Percentiles rank a stretch among this genome's conserved stretches.
phyloP scores from a whole-genome alignment of 2,329 filamentous ascomycete species.

The Periglandula ipomoeae region DNA sequence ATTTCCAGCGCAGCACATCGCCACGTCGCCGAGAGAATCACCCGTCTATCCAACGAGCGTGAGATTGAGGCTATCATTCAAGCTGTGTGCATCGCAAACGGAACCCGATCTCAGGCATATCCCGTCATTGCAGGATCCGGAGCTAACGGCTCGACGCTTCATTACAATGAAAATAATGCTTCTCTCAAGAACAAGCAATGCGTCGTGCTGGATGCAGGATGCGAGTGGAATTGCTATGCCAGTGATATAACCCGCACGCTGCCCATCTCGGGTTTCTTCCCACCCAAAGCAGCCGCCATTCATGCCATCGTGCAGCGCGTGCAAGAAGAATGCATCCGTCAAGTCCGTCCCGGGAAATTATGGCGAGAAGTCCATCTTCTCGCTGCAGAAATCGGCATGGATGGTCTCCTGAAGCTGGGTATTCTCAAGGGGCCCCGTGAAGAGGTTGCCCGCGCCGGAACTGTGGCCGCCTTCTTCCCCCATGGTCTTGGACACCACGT shows the following conservation, averaged over 20 bases:
- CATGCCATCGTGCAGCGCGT: constrained; percentile 73
- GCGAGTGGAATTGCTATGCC: constrained; percentile 78
- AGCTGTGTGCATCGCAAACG: constrained; percentile 59
- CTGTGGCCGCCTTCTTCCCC: constrained; percentile 54
- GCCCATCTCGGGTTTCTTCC: constrained; percentile 62
- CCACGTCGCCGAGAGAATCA: constrained; percentile 57
- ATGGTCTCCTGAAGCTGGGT: constrained; percentile 61
- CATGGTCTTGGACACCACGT: constrained; percentile 58
- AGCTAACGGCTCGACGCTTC: constrained; percentile 71
- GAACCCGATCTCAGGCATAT: constrained; percentile 74
- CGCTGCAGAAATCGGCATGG: constrained; percentile 63
- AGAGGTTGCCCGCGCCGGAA: constrained; percentile 43
- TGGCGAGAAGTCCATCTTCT: constrained; percentile 66
- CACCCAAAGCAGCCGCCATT: constrained; percentile 58
- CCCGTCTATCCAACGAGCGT: constrained; percentile 62
- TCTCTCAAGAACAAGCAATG: constrained; percentile 60
- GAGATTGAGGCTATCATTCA: constrained; percentile 75
- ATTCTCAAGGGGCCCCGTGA: constrained; percentile 57
- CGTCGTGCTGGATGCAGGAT: constrained; percentile 78
- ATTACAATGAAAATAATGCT: constrained; percentile 77
- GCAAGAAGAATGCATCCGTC: constrained; percentile 65
- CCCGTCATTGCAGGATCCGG: constrained; percentile 82
- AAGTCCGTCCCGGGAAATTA: constrained; percentile 57
- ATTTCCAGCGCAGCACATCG: constrained; percentile 73
- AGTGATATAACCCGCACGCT: constrained; percentile 86